Base-by-base conservation (phyloP, 1,139 yeast genomes). In the Suhomyces bribrorum region DNA sequence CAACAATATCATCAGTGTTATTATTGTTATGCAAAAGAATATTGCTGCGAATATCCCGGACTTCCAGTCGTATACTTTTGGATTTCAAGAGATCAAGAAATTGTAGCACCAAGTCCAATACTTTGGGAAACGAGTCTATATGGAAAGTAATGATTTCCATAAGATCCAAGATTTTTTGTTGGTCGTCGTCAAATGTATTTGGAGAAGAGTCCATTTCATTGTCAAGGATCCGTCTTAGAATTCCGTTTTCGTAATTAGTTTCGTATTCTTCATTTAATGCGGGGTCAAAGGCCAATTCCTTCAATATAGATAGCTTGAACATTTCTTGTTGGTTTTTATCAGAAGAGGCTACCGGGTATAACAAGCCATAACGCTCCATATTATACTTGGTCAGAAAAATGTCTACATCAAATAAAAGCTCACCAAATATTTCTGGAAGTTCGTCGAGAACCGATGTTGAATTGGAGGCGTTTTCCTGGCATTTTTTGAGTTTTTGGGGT, bases 141-240 rank as follows among this genome's bases (percentile, higher is more conserved):
- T 51, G 53, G 30, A 51, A 48, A 13, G 53, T 50, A 22, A 48
- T 30, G 6, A 46, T 37, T 34, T 54, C 56, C 48, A 50, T 49
- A 9, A 47, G 34, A 26, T 54, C 59, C n/a, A 54, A 33, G 7
- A 50, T 35, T 16, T 42, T 43, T 29, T 53, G 49, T 33, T 53
- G 49, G 8, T 40, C 45, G 12, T 52, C 56, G 26, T 38, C 44
- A 29, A 49, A 53, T 20, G 54, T 49, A 22, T 42, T 37, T 4
- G 57, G 55, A 12, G 48, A 43, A 13, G 38, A 31, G 26, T 40
- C 40, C 15, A 43, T 31, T 38, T 54, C 59, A 29, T 42, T 43
- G 36, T 50, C 41, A 18, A 46, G 26, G 16, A 53, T 53, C 18
- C 35, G 29, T 16, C 52, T 37, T 14, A 53, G 38, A 16, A 53